Conservation (phyloP, 495 filamentous ascomycete species). For the Talaromyces adpressus region DNA sequence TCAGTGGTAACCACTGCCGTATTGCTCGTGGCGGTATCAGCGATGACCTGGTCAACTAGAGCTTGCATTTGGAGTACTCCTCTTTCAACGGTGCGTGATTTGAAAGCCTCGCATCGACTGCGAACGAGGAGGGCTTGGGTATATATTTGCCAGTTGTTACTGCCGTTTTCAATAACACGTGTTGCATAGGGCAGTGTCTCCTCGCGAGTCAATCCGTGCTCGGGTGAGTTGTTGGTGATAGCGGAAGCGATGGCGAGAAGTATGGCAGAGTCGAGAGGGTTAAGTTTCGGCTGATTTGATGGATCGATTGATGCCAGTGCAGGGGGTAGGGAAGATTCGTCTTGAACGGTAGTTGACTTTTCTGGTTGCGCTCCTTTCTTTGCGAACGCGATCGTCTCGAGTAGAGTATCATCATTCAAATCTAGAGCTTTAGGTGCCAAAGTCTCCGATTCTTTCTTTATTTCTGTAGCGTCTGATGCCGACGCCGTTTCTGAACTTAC, state of each 20-base stretch:
- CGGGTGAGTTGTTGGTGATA: conserved; percentile 78
- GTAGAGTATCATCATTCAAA: conserved; percentile 86
- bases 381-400: conserved; percentile 78
- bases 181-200: conserved; percentile 87
- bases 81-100: conserved; percentile 77
- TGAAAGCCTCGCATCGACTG: conserved; percentile 80
- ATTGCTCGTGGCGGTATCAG: conserved; percentile 59
- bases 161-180: conserved; percentile 79
- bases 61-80: conserved; percentile 92
- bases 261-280: conserved; percentile 78
- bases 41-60: conserved; percentile 91
- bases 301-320: conserved; percentile 59
- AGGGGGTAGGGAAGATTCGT: conserved; percentile 51
- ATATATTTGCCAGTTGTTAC: conserved; percentile 97
- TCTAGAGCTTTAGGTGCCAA: conserved; percentile 58
- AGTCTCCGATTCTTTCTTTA: conserved; percentile 6
- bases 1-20: conserved; percentile 17
- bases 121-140: conserved; percentile 85
- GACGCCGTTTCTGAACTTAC: conserved; percentile 48
- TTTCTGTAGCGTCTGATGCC: not conserved
- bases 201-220: conserved; percentile 80
- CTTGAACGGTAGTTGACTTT: conserved; percentile 30
- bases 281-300: conserved; percentile 72
- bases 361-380: conserved; percentile 34
- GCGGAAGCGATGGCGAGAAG: conserved; percentile 76